These are phyloP conservation scores for Citrus sp. DNA, from an alignment of 345 rosid species.

Conservation along the genomic window DNA sequence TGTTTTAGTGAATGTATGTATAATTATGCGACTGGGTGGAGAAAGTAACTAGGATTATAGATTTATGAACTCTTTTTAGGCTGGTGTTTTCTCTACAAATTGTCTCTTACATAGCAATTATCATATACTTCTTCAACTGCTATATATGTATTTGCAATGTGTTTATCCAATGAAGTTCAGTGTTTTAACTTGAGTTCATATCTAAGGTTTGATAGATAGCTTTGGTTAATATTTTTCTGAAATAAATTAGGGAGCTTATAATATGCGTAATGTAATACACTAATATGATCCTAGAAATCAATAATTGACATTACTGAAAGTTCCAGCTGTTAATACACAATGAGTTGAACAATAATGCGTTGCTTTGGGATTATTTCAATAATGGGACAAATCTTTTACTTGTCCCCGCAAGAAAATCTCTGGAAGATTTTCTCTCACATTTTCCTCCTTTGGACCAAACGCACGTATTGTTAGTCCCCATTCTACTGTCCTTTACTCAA, in stretches of 20 bases:
- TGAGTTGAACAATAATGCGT: not conserved
- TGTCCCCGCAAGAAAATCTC: not conserved
- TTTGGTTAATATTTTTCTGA: too few species aligned
- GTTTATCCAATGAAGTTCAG: not conserved
- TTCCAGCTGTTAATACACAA: not conserved
- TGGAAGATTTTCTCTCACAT: not conserved
- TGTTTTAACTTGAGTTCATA: not conserved
- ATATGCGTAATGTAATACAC: not conserved
- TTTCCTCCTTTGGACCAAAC: slow-evolving; percentile 10
- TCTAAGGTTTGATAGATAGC: not conserved
- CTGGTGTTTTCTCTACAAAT: not conserved
- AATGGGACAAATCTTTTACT: slow-evolving; percentile 11
- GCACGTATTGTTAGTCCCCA: not conserved
- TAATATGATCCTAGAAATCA: not conserved
- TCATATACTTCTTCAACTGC: not conserved
- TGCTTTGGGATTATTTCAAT: not conserved
- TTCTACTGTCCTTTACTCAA: slow-evolving; percentile 3
- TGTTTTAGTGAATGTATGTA: slow-evolving; percentile 12
- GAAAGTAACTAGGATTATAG: not conserved
- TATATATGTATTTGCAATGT: not conserved
- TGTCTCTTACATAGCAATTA: not conserved
- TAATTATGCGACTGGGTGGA: slow-evolving; percentile 2
- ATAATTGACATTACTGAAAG: not conserved
- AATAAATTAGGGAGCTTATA: not conserved
- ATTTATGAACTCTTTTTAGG: not conserved